Evolutionary conservation across 2,329 filamentous ascomycete genomes (phyloP).

Genomic region (Dactylonectria macrodidyma): DNA sequence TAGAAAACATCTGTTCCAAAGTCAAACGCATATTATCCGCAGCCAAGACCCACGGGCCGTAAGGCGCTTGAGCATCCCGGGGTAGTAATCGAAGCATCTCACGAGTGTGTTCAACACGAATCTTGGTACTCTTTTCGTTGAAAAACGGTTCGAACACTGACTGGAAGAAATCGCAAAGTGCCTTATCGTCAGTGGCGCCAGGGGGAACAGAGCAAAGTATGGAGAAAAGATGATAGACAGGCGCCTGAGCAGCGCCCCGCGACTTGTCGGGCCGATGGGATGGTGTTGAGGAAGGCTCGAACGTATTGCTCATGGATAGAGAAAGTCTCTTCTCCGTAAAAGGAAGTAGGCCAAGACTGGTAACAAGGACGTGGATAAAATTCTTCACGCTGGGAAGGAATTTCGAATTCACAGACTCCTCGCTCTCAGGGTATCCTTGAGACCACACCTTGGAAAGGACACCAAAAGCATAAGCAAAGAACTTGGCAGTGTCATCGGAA

Average conservation of each 20-base stretch:
- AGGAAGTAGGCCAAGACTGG: slow-evolving; percentile 69
- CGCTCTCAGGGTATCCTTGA: slow-evolving; percentile 53
- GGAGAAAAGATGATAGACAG: slow-evolving; percentile 76
- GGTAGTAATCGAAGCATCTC: slow-evolving; percentile 68
- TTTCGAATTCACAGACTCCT: slow-evolving; percentile 61
- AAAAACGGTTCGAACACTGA: slow-evolving; percentile 73
- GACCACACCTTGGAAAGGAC: slow-evolving; percentile 80
- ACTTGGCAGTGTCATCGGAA: slow-evolving; percentile 85
- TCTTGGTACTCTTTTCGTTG: slow-evolving; percentile 60
- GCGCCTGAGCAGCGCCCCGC: slow-evolving; percentile 67
- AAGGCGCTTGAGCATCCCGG: slow-evolving; percentile 60
- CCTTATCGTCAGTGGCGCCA: slow-evolving; percentile 63
- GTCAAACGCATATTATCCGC: slow-evolving; percentile 62
- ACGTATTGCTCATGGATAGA: slow-evolving; percentile 67
- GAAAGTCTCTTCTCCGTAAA: slow-evolving; percentile 75
- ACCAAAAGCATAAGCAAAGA: slow-evolving; percentile 80
- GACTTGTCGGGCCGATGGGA: slow-evolving; percentile 72
- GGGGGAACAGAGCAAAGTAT: slow-evolving; percentile 69
- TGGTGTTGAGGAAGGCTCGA: slow-evolving; percentile 77
- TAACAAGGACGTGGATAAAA: slow-evolving; percentile 64
- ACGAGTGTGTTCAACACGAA: slow-evolving; percentile 62
- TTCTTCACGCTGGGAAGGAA: slow-evolving; percentile 70
- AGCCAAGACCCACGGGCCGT: slow-evolving; percentile 66
- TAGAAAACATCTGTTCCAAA: slow-evolving; percentile 54
- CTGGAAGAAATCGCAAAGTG: slow-evolving; percentile 62